These are phyloP conservation scores for Acanthamoeba healyi DNA, from an alignment of 208 protist species.

Conservation along the genomic window DNA sequence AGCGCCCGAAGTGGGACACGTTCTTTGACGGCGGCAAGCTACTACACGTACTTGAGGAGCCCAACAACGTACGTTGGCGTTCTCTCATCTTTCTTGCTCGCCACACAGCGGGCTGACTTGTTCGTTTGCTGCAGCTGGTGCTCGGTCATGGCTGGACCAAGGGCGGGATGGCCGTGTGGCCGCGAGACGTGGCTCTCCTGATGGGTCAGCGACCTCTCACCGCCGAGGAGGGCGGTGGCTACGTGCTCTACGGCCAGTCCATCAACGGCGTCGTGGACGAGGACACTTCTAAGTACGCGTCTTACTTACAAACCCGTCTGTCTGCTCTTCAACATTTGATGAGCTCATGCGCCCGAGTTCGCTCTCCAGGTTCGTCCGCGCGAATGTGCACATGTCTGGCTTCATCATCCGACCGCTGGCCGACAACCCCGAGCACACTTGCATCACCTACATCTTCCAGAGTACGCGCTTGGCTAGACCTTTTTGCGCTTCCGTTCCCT, in stretches of 20 bases:
- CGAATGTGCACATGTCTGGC: conserved; percentile 15
- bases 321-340: too few relatives aligned
- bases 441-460: conserved; percentile 57
- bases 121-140: conserved; percentile 2
- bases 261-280: not conserved
- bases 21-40: conserved; percentile 50
- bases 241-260: conserved; percentile 47
- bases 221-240: conserved; percentile 28
- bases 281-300: conserved; percentile 12
- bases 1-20: conserved; percentile 43
- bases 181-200: not conserved
- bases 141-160: conserved; percentile 41
- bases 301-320: too few relatives aligned
- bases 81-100: too few relatives aligned
- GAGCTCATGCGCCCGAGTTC: too few relatives aligned
- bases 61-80: conserved; percentile 10
- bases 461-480: too few relatives aligned
- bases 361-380: conserved; percentile 11
- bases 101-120: too few relatives aligned
- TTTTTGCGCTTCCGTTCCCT: too few relatives aligned
- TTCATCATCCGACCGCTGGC: conserved; percentile 21
- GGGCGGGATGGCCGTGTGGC: conserved; percentile 26
- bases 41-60: not conserved
- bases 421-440: conserved; percentile 7
- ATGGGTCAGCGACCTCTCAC: not conserved